Base-by-base conservation (phyloP, 2,329 filamentous ascomycete species). In the Xylaria sp. region DNA sequence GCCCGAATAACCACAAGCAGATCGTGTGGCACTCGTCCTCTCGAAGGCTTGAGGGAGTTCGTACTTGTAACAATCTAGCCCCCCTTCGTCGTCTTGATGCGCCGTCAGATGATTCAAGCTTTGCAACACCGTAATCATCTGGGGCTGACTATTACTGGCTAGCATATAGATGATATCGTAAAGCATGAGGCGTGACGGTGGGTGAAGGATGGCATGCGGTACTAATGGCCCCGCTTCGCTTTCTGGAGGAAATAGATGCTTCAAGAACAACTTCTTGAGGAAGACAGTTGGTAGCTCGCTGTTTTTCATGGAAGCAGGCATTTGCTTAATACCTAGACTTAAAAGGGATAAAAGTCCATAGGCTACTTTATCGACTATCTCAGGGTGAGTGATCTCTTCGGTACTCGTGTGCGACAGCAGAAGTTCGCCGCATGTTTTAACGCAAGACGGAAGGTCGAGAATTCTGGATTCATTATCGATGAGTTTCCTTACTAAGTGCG, bases 1-100 rank as follows among this genome's bases (percentile, higher is more conserved):
- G 1, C 96, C 96, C n/a, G 92, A 89, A 78, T 97, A 97, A 23
- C 94, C 94, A 71, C 92, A 92, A 1, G 88, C 82, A 1, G 93
- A 90, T 70, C 94, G 89, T n/a, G 97, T 87, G 18, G 89, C 87
- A 75, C 88, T 90, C 48, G 81, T 81, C 41, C 90, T 86, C 60
- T 95, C 92, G 70, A 92, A 91, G 56, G 84, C 80, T 76, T 84
- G 87, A 4, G 82, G 82, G 3, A 91, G 82, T 0, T 92, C 88
- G 70, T 90, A 91, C 15, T 84, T 83, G 73, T 91, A 91, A 7
- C 86, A 84, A 60, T 84, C 83, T 71, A 72, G 68, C 77, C 82
- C 82, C 25, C 84, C 82, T 44, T 81, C 81, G 0, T 75, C 71
- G 46, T 82, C 85, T 71, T 85, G 83, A 4, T 86, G 84, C 50